Conservation (phyloP, 1,284 basidiomycete species). For the Pascua guehoae region DNA sequence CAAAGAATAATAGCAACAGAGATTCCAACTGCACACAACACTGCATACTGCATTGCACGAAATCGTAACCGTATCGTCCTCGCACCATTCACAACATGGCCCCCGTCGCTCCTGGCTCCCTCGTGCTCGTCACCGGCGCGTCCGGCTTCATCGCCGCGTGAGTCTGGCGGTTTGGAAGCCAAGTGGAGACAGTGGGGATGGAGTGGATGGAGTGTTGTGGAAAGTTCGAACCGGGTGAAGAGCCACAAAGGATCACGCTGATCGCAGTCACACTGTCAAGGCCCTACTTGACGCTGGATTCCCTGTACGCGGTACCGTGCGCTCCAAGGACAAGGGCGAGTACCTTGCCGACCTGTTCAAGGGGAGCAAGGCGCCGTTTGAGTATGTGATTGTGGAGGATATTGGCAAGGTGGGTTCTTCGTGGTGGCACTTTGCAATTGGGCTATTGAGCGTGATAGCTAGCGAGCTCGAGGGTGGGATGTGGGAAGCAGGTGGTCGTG, state of each 20-base stretch:
- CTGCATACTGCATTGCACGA: no score
- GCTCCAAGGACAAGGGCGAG: conserved; percentile 55
- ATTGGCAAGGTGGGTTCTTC: conserved; percentile 53
- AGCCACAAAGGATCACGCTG: background rate
- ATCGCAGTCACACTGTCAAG: conserved; percentile 31
- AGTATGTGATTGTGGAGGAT: conserved; percentile 56
- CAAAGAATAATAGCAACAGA: no score
- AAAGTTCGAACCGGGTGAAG: no score
- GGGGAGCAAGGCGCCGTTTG: conserved; percentile 51
- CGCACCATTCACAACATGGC: conserved; percentile 45
- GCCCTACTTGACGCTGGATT: conserved; percentile 38
- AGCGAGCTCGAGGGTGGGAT: no score
- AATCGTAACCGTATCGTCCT: no score
- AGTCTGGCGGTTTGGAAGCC: background rate
- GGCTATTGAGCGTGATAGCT: background rate
- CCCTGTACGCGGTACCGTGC: conserved; percentile 59
- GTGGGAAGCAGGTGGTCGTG: background rate
- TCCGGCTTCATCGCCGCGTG: conserved; percentile 50
- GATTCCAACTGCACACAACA: no score
- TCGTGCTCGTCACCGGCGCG: conserved; percentile 52
- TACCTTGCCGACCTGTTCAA: conserved; percentile 56
- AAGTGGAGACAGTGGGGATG: background rate
- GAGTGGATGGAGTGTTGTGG: background rate
- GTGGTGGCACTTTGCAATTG: no score
- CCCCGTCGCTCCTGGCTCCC: conserved; percentile 46